Conservation (phyloP, 1,139 yeast species). For the Suhomyces anneliseae region DNA sequence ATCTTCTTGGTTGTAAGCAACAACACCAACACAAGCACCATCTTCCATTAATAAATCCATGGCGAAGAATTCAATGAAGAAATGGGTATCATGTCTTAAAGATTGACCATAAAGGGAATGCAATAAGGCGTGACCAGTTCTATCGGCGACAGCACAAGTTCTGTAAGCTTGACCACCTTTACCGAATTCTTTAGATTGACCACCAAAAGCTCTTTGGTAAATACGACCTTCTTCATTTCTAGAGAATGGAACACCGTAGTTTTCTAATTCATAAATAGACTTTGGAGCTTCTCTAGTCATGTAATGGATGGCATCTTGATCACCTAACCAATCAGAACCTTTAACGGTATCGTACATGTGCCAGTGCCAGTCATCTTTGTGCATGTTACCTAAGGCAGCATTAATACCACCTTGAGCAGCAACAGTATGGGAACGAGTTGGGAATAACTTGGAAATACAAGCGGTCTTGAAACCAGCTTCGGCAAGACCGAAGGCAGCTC, state of each 20-base stretch:
- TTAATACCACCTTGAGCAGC: constrained; percentile 99
- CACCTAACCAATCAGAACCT: constrained; percentile 99
- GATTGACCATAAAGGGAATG: constrained; percentile 98
- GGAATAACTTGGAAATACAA: constrained; percentile 94
- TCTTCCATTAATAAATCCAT: constrained; percentile 92
- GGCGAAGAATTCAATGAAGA: constrained; percentile 96
- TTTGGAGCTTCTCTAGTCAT: constrained; percentile 98
- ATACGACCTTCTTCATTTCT: constrained; percentile 96
- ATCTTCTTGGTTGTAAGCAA: constrained; percentile 98
- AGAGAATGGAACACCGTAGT: constrained; percentile 97
- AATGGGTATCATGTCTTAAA: constrained; percentile 93
- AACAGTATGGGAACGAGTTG: constrained; percentile 97
- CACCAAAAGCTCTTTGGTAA: constrained; percentile 99
- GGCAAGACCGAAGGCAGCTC: constrained; percentile 98
- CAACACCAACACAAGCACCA: constrained; percentile 95
- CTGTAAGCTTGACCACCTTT: constrained; percentile 99
- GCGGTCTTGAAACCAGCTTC: constrained; percentile 98
- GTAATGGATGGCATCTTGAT: constrained; percentile 98
- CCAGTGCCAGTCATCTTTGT: constrained; percentile 98
- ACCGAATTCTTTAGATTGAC: constrained; percentile 93
- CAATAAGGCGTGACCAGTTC: constrained; percentile 97
- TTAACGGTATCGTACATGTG: constrained; percentile 99
- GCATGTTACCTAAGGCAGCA: constrained; percentile 98
- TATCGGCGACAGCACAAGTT: constrained; percentile 98
- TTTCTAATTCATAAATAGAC: constrained; percentile 94